Evolutionary conservation across 306 rosid species (phyloP), one percentile per base, ranked within the genome.

Genomic region (Quercus aquifolioides): DNA sequence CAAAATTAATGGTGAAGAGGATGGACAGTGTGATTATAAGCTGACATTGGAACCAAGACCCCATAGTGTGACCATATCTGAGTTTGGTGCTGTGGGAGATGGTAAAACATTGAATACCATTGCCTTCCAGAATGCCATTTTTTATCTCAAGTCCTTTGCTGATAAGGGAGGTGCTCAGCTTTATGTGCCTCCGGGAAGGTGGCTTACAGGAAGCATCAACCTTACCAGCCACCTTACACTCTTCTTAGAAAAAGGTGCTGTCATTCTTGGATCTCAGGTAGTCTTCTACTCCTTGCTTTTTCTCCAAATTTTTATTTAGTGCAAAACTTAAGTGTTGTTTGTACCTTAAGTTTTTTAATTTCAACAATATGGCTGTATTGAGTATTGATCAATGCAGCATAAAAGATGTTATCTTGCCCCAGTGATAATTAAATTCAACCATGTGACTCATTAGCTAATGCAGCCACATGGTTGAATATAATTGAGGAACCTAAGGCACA

Each of bases 131-230:
- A 96, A 96, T 85, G 99, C 99, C 71, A 80, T 96, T 46, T 96
- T 96, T 84, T 96, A 93, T 81, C 96, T 96, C 76, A 96, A 93
- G 86, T 96, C 99, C 25, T 96, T 96, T 59, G 94, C 98, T 57
- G 99, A 96, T 71, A 96, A 96, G 83, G 99, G 99, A 13, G 98
- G 99, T 0, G 99, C 98, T 72, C 98, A 96, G 95, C 96, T 96
- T 7, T 96, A 96, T 19, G 94, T 96, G 6, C 99, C 99, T 0
- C 83, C 94, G 0, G 99, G 99, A 57, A 86, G 89, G 74, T 96
- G 99, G 99, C 98, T 96, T 54, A 96, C 98, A 4, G 98, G 94
- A 15, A 89, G 98, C 75, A 85, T 96, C 90, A 96, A 89, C 77
- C 99, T 96, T 54, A 96, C 99, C 26, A 96, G 99, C 83, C 94